A percentile compares a stretch with the other conserved stretches of the same genome.
Evolutionary conservation across 306 rosid species (phyloP).

Genomic region (Comarum palustre): DNA sequence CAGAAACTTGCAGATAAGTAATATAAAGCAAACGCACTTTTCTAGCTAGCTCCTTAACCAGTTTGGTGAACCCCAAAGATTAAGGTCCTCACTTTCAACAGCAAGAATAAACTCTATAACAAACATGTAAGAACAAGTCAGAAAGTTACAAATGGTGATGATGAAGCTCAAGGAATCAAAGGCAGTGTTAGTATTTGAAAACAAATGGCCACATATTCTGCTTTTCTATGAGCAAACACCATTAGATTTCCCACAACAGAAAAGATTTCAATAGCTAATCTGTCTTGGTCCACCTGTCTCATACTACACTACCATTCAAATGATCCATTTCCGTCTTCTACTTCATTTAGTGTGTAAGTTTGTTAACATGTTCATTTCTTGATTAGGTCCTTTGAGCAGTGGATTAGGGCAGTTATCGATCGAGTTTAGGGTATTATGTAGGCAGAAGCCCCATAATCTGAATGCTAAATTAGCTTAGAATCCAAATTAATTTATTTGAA

Average conservation of each 20-base stretch:
- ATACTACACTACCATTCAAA: background rate
- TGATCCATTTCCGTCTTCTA: conserved; percentile 5
- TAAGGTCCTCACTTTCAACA: conserved; percentile 24
- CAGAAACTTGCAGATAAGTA: background rate
- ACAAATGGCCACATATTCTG: conserved; percentile 31
- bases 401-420: background rate
- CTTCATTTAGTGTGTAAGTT: background rate
- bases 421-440: background rate
- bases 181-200: conserved; percentile 18
- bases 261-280: conserved; percentile 28
- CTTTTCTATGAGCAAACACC: conserved; percentile 25
- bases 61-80: background rate
- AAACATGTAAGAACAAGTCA: conserved; percentile 8
- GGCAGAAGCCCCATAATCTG: background rate
- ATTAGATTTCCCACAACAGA: conserved; percentile 29
- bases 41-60: background rate
- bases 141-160: conserved; percentile 26
- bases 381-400: background rate
- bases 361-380: background rate
- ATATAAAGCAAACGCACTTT: background rate
- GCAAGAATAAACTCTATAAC: conserved; percentile 18
- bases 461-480: background rate
- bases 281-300: conserved; percentile 27
- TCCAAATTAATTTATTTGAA: background rate
- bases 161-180: conserved; percentile 22